Evolutionary conservation across 192 early-diverging fungal species (phyloP).

Genomic region (Coemansia sp.): DNA sequence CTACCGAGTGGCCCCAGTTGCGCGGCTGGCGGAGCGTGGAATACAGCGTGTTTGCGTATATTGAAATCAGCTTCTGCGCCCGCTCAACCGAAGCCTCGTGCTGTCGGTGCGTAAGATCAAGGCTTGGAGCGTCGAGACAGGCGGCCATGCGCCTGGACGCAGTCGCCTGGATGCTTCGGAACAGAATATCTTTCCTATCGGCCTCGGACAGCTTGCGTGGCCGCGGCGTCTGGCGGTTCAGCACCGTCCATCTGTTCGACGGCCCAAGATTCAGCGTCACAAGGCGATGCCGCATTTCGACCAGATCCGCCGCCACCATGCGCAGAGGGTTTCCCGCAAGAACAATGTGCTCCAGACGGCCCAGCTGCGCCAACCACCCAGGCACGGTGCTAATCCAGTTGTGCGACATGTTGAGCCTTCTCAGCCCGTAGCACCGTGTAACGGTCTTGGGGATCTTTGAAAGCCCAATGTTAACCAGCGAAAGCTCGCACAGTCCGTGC

Average conservation of each 20-base stretch:
- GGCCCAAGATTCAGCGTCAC: slow-evolving; percentile 35
- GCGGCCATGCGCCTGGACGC: slow-evolving; percentile 41
- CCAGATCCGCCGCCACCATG: slow-evolving; percentile 39
- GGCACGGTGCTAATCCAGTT: slow-evolving; percentile 51
- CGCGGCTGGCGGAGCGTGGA: slow-evolving; percentile 41
- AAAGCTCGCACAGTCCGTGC: slow-evolving; percentile 24
- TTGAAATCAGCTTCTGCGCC: slow-evolving; percentile 31
- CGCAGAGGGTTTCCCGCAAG: slow-evolving; percentile 45
- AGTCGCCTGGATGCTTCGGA: slow-evolving; percentile 26
- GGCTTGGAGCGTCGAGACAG: slow-evolving; percentile 28
- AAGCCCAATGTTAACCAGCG: slow-evolving; percentile 50
- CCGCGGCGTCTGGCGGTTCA: slow-evolving; percentile 21
- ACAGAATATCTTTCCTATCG: slow-evolving; percentile 21
- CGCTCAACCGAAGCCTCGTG: slow-evolving; percentile 43
- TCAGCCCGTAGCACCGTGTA: slow-evolving; percentile 28
- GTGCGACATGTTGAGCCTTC: slow-evolving; percentile 51
- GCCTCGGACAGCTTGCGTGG: slow-evolving; percentile 17
- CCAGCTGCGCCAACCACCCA: slow-evolving; percentile 34
- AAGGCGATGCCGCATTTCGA: slow-evolving; percentile 51
- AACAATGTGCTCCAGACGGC: slow-evolving; percentile 33
- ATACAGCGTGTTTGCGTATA: slow-evolving; percentile 38
- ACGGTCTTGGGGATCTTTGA: slow-evolving; percentile 22
- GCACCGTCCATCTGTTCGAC: slow-evolving; percentile 27
- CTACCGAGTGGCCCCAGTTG: slow-evolving; percentile 50
- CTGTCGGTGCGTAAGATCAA: slow-evolving; percentile 44